Evolutionary conservation across 2,329 filamentous ascomycete genomes (phyloP).

Genomic region (Tolypocladium ovalisporum): DNA sequence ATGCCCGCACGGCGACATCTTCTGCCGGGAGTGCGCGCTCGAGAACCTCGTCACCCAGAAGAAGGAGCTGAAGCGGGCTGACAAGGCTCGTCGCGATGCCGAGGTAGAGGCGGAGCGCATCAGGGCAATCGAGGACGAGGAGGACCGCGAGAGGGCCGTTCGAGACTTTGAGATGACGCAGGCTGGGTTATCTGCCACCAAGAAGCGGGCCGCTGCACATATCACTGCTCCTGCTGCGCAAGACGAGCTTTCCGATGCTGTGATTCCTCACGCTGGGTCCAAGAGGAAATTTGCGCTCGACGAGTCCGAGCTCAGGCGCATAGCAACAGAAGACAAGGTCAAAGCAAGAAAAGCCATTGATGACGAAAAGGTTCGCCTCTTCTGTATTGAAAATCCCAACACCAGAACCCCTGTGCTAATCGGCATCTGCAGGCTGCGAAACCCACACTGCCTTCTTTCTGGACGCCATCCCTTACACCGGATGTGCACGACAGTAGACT

Average conservation of each 20-base stretch:
- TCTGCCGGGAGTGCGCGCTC: conserved; percentile 90
- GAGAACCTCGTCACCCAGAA: conserved; percentile 84
- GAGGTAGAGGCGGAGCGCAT: conserved; percentile 52
- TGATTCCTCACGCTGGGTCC: conserved; percentile 10
- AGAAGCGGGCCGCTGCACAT: conserved; percentile 24
- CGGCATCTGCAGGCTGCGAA: conserved; percentile 41
- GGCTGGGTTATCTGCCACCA: conserved; percentile 47
- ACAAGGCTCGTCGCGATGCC: conserved; percentile 52
- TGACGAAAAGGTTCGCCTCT: conserved; percentile 52
- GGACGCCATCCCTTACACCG: conserved; percentile 79
- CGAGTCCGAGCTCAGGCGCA: conserved; percentile 61
- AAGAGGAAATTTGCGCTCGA: conserved; percentile 71
- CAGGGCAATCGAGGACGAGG: conserved; percentile 50
- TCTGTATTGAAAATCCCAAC: neutral
- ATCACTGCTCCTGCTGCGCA: neutral
- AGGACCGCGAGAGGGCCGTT: conserved; percentile 60
- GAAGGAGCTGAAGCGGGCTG: conserved; percentile 77
- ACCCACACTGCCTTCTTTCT: conserved; percentile 72
- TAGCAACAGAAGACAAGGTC: conserved; percentile 57
- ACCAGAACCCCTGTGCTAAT: conserved; percentile 1
- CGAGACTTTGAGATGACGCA: conserved; percentile 78
- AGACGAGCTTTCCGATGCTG: neutral
- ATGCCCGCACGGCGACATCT: conserved; percentile 77
- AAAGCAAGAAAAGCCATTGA: conserved; percentile 62
- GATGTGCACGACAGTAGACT: conserved; percentile 32